A percentile compares a stretch with the other conserved stretches of the same genome.
These are phyloP conservation scores for Geosmithia morbida DNA, from an alignment of 2,329 filamentous ascomycete species.

Conservation along the genomic window DNA sequence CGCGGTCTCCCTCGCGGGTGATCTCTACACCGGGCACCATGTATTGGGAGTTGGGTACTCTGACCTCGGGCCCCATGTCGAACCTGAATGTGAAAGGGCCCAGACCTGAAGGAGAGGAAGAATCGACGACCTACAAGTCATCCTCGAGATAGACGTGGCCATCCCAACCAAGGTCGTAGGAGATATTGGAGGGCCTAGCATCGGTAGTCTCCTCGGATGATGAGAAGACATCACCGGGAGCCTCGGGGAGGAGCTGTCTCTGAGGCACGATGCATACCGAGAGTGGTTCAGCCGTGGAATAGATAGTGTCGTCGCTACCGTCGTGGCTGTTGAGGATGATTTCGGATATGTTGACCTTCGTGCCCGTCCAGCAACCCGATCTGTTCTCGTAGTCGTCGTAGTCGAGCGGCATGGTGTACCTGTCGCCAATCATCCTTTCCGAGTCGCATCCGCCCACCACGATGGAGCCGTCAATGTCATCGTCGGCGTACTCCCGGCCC, in stretches of 20 bases:
- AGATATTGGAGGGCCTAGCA: slow-evolving; percentile 2
- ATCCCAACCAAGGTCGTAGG: slow-evolving; percentile 7
- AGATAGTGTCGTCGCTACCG: slow-evolving; percentile 11
- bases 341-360: slow-evolving; percentile 9
- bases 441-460: slow-evolving; percentile 18
- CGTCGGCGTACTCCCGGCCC: slow-evolving; percentile 15
- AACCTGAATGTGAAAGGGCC: slow-evolving; percentile 10
- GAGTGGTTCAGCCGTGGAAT: slow-evolving; percentile 9
- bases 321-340: slow-evolving; percentile 12
- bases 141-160: slow-evolving; percentile 5
- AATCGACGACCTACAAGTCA: slow-evolving; percentile 2
- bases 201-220: slow-evolving; percentile 8
- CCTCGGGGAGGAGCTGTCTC: slow-evolving; percentile 13
- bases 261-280: slow-evolving; percentile 15
- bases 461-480: slow-evolving; percentile 13
- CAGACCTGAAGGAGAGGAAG: background rate
- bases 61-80: slow-evolving; percentile 11
- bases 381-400: slow-evolving; percentile 3
- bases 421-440: slow-evolving; percentile 13
- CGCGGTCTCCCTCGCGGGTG: slow-evolving; percentile 10
- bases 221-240: slow-evolving; percentile 6
- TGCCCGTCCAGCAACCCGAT: slow-evolving; percentile 8
- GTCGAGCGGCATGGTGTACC: slow-evolving; percentile 12
- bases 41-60: slow-evolving; percentile 14
- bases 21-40: slow-evolving; percentile 13